A percentile compares a stretch with the other conserved stretches of the same genome.
These are phyloP conservation scores for Salix koriyanagi DNA, from an alignment of 345 rosid genomes.

Conservation along the genomic window DNA sequence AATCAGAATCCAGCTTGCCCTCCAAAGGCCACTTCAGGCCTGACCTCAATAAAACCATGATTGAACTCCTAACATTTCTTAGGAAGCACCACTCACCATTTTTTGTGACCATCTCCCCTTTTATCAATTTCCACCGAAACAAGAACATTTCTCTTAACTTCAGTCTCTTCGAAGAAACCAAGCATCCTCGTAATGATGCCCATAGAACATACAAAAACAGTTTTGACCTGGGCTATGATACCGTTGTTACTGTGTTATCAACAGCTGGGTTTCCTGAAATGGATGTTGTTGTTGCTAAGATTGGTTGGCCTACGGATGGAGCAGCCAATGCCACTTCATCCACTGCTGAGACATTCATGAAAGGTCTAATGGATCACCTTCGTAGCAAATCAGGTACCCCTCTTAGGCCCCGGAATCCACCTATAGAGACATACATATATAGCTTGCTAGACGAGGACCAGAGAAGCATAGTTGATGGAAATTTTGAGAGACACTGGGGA, in stretches of 20 bases:
- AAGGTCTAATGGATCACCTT: constrained; percentile 59
- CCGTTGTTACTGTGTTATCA: constrained; percentile 57
- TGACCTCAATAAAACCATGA: constrained; percentile 80
- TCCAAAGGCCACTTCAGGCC: constrained; percentile 77
- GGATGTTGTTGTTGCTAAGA: constrained; percentile 58
- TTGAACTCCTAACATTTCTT: constrained; percentile 69
- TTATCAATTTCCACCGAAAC: constrained; percentile 49
- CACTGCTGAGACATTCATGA: constrained; percentile 54
- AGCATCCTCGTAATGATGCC: constrained; percentile 47
- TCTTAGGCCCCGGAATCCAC: constrained; percentile 49
- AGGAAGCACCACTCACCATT: constrained; percentile 63
- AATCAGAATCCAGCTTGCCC: constrained; percentile 57
- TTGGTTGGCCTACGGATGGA: constrained; percentile 98
- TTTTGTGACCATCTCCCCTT: constrained; percentile 68
- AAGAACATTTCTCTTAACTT: constrained; percentile 70
- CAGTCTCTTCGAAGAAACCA: constrained; percentile 60
- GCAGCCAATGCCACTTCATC: constrained; percentile 60
- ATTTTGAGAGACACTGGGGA: constrained; percentile 91
- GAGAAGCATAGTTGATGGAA: constrained; percentile 49
- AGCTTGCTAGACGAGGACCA: constrained; percentile 82
- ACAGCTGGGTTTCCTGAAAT: constrained; percentile 57
- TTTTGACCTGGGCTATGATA: constrained; percentile 70
- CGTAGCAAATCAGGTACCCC: constrained; percentile 57
- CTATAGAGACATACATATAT: constrained; percentile 56
- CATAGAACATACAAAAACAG: constrained; percentile 64